Evolutionary conservation across 192 early-diverging fungal genomes (phyloP), one percentile per base, ranked within the genome.

Genomic region (Coemansia reversa): DNA sequence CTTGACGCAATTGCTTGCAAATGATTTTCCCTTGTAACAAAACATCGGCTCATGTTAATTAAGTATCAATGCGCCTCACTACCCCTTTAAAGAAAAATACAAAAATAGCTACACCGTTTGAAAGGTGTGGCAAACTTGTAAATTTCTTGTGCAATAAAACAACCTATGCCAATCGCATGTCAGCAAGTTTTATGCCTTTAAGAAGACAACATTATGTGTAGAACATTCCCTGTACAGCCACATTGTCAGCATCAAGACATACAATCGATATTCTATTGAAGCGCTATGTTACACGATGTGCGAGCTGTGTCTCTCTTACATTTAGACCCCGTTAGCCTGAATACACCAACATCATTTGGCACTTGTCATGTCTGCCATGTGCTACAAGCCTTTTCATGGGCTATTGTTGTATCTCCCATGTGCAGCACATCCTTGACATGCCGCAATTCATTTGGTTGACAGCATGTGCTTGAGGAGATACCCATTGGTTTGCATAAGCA

Each of bases 61-160:
- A 69, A 57, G 32, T 39, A 16, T 51, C 60, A 69, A 63, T 69
- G 60, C 52, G 66, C 60, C 67, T 50, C 58, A 24, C 28, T 51
- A 18, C 33, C n/a, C 62, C 33, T 1, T 9, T 22, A 49, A 27
- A 53, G 28, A 14, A 23, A 25, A 28, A 19, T 5, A 19, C 20
- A 63, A 55, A 63, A 63, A 55, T 55, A 55, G 62, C 51, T 25
- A 9, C 32, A 48, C 48, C 60, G 50, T 49, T 19, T 27, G 51
- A 45, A 45, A 45, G 39, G 14, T 45, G 39, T 45, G 39, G 39
- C 39, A 45, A 9, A 2, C 14, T 45, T 45, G 39, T 14, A 45
- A 9, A 16, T 45, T 45, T 45, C 14, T 27, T 27, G 39, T 4
- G 16, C 39, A 14, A 45, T 45, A 45, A 19, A 33, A 58, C 30